Base-by-base conservation (phyloP, 305 asterid species). In the Fraxinus xanthoxyloides region DNA sequence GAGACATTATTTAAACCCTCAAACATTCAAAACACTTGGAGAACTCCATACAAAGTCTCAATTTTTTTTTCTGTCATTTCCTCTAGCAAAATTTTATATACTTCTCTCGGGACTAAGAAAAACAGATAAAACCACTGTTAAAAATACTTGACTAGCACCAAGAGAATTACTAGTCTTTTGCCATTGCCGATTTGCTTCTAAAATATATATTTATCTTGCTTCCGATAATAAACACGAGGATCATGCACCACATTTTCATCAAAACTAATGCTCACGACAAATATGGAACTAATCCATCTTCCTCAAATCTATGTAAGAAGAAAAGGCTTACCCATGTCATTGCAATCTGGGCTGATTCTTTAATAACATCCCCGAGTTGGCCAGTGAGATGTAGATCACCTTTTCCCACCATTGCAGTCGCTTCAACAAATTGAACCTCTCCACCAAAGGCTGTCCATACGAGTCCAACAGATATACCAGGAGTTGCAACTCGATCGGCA, bases 301-400 rank as follows among this genome's bases (percentile, higher is more conserved):
- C 72, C 28, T 48, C 74, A 81, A 48, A 54, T 77, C 70, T 80
- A 75, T 76, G 19, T 30, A 78, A 80, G 70, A 77, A 40, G 61
- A 67, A 88, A 67, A 80, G 46, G 38, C 67, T 89, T 94, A 97
- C 99, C 99, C 98, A 97, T 81, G 99, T 97, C 87, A 97, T 82
- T 79, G 99, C 98, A 86, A 94, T 97, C 91, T 93, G 98, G 72
- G 99, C 99, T 54, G 99, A 97, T 89, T 97, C 99, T 86, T 97
- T 97, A 81, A 95, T 94, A 75, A 97, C 98, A 82, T 93, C 98
- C 86, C 98, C 98, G 75, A 97, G 98, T 89, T 94, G 99, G 82
- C 98, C 99, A 2, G 99, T 97, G 79, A 97, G 98, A 89, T 91
- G 99, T 83, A 97, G 89, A 59, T 97, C 98, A 51, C 99, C 99